Evolutionary conservation across 2,329 filamentous ascomycete genomes (phyloP).

Genomic region (Diaporthe velutina): DNA sequence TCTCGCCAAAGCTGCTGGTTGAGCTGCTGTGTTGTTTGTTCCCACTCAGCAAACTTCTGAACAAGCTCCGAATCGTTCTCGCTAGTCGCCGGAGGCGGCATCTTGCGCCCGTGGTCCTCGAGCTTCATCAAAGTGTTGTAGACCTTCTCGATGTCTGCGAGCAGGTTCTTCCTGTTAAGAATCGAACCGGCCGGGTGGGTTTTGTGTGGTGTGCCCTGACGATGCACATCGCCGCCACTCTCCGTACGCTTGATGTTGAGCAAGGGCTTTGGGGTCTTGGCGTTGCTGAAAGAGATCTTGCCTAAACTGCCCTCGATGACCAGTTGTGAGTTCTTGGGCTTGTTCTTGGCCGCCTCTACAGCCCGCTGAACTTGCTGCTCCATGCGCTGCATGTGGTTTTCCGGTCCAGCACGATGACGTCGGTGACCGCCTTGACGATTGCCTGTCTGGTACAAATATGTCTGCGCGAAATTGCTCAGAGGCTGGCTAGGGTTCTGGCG

Average conservation of each 20-base stretch:
- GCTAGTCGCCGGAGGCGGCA: conserved; percentile 74
- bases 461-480: conserved; percentile 96
- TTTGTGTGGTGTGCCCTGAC: conserved; percentile 63
- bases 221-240: conserved; percentile 69
- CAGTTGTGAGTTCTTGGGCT: conserved; percentile 97
- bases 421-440: conserved; percentile 81
- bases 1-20: conserved; percentile 87
- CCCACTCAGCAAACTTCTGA: conserved; percentile 84
- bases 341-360: conserved; percentile 96
- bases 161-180: conserved; percentile 83
- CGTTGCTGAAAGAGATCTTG: conserved; percentile 99
- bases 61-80: conserved; percentile 76
- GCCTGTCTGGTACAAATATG: conserved; percentile 95
- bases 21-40: conserved; percentile 76
- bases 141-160: conserved; percentile 89
- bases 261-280: conserved; percentile 94
- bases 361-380: conserved; percentile 98
- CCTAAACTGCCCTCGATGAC: conserved; percentile 96
- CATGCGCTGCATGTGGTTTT: conserved; percentile 99
- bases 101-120: conserved; percentile 89
- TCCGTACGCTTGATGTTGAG: conserved; percentile 95
- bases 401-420: conserved; percentile 83
- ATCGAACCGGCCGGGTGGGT: conserved; percentile 54
- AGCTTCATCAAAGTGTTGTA: conserved; percentile 92
- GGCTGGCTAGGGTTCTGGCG: conserved; percentile 94